Percentiles rank a stretch among this genome's conserved stretches.
phyloP scores from a whole-genome alignment of 345 rosid species.

The Combretum micranthum region DNA sequence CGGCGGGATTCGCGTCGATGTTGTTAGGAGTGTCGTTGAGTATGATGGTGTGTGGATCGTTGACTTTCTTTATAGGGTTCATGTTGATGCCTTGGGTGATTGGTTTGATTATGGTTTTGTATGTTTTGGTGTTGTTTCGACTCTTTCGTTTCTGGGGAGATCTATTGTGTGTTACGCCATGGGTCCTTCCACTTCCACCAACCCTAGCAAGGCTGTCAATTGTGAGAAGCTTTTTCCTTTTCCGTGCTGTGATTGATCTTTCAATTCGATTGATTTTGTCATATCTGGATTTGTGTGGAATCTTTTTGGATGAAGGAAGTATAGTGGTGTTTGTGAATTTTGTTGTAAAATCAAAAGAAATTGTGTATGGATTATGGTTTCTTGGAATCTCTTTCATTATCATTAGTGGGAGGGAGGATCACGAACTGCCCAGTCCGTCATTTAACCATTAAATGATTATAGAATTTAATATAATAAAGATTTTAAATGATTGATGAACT shows the following conservation, averaged over 20 bases:
- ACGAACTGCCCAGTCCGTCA: too few species aligned
- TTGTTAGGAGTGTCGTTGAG: slow-evolving; percentile 73
- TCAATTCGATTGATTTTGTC: neutral
- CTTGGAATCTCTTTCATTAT: too few species aligned
- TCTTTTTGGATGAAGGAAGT: too few species aligned
- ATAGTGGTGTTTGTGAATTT: too few species aligned
- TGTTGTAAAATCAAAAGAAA: too few species aligned
- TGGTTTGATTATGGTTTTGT: slow-evolving; percentile 61
- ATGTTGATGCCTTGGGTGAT: slow-evolving; percentile 94
- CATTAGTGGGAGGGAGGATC: too few species aligned
- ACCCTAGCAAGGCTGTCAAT: slow-evolving; percentile 38
- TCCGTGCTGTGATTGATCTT: neutral
- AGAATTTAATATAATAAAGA: too few species aligned
- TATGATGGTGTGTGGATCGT: slow-evolving; percentile 85
- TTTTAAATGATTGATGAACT: too few species aligned
- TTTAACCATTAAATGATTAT: too few species aligned
- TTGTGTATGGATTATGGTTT: too few species aligned
- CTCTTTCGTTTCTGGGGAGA: slow-evolving; percentile 60
- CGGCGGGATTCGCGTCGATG: slow-evolving; percentile 80
- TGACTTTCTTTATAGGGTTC: slow-evolving; percentile 88
- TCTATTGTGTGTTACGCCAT: slow-evolving; percentile 47
- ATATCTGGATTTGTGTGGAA: neutral
- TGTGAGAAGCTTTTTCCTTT: slow-evolving; percentile 25
- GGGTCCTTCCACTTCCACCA: slow-evolving; percentile 34
- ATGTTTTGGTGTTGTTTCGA: slow-evolving; percentile 67